phyloP scores from a whole-genome alignment of 2,329 filamentous ascomycete species.

The Penicillium palitans region DNA sequence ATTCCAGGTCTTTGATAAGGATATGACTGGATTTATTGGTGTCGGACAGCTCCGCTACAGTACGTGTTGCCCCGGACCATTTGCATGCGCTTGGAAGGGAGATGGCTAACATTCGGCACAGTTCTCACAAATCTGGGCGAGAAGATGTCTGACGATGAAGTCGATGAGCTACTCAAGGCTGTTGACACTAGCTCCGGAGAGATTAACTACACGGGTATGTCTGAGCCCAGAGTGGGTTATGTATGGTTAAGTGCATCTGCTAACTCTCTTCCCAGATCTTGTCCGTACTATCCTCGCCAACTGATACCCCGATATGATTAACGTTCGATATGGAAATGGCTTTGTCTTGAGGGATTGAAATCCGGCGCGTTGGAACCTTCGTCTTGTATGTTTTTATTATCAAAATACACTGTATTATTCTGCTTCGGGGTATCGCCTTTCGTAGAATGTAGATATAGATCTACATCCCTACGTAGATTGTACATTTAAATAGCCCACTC shows the following conservation, averaged over 20 bases:
- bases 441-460: background rate
- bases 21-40: constrained; percentile 96
- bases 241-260: background rate
- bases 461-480: background rate
- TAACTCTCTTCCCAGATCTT: constrained; percentile 58
- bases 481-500: constrained; percentile 23
- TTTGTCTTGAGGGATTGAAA: constrained; percentile 8
- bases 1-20: constrained; percentile 99
- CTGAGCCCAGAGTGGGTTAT: background rate
- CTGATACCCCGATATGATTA: constrained; percentile 48
- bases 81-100: background rate
- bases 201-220: constrained; percentile 92
- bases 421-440: constrained; percentile 1
- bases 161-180: constrained; percentile 97
- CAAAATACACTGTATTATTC: constrained; percentile 12
- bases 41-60: constrained; percentile 95
- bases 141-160: constrained; percentile 99
- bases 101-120: constrained; percentile 24
- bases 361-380: constrained; percentile 11
- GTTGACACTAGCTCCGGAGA: constrained; percentile 95
- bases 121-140: constrained; percentile 96
- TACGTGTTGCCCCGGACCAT: constrained; percentile 31
- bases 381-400: constrained; percentile 14
- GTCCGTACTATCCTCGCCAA: constrained; percentile 86
- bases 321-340: constrained; percentile 20